These are phyloP conservation scores for Sporobolomyces pararoseus DNA, from an alignment of 768 basidiomycete genomes.

Conservation along the genomic window DNA sequence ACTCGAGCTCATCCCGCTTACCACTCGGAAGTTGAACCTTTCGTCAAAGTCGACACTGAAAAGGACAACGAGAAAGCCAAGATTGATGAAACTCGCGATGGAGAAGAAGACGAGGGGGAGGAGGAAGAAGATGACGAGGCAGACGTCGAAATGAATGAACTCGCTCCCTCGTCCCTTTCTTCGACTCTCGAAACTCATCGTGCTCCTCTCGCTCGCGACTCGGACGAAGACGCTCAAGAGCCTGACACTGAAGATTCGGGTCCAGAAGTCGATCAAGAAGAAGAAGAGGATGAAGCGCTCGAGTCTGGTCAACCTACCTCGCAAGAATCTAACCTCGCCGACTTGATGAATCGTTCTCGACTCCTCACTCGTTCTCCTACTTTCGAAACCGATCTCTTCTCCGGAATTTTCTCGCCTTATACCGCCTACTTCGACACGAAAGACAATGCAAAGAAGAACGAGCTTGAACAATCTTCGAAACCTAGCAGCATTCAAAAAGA, in stretches of 20 bases:
- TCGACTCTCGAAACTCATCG: not conserved
- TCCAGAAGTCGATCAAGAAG: not conserved
- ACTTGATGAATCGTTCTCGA: conserved; percentile 2
- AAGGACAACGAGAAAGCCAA: not conserved
- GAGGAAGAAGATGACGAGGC: conserved; percentile 6
- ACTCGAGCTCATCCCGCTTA: conserved; percentile 7
- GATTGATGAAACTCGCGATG: conserved; percentile 2
- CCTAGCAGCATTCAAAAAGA: conserved; percentile 50
- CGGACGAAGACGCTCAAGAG: conserved; percentile 2
- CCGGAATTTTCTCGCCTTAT: conserved; percentile 3
- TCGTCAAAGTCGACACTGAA: not conserved
- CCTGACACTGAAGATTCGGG: conserved; percentile 12
- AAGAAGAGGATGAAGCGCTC: not conserved
- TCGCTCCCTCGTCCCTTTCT: not conserved
- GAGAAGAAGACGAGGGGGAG: conserved; percentile 4
- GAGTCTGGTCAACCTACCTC: not conserved
- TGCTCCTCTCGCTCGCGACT: not conserved
- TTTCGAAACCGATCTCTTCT: conserved; percentile 21
- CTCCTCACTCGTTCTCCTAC: conserved; percentile 4
- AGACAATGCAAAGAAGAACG: conserved; percentile 64
- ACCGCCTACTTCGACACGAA: conserved; percentile 71
- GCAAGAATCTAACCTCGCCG: not conserved
- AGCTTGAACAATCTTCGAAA: conserved; percentile 23
- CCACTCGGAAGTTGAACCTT: not conserved
- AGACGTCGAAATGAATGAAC: not conserved